Percentiles rank a stretch among this genome's conserved stretches.
Evolutionary conservation across 192 early-diverging fungal species (phyloP).

Genomic region (Backusella liffmaniae): DNA sequence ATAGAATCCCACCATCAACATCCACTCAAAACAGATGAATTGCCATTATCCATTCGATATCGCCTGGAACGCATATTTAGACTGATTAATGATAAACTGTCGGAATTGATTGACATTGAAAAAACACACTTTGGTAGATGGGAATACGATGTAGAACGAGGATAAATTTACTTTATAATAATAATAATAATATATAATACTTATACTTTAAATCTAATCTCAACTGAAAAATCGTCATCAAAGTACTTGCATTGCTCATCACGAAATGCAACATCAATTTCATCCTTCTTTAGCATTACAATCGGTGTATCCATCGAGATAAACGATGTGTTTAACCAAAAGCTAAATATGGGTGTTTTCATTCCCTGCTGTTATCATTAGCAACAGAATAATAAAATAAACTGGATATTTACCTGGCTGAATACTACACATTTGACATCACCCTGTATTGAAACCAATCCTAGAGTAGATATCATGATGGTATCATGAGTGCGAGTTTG

Average conservation of each 20-base stretch:
- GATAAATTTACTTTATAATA: slow-evolving; percentile 18
- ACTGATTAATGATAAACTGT: slow-evolving; percentile 42
- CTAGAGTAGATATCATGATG: not conserved
- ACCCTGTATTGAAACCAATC: not conserved
- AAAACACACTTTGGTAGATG: slow-evolving; percentile 46
- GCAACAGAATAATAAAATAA: not conserved
- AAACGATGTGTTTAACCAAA: slow-evolving; percentile 50
- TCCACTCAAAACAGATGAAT: not conserved
- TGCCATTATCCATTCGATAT: slow-evolving; percentile 45
- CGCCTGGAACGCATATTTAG: slow-evolving; percentile 48
- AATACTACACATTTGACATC: not conserved
- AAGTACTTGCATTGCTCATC: slow-evolving; percentile 35
- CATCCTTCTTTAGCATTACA: slow-evolving; percentile 29
- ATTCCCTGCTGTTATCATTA: not conserved
- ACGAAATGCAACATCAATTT: slow-evolving; percentile 41
- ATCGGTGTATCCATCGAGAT: slow-evolving; percentile 11
- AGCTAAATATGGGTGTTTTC: slow-evolving; percentile 38
- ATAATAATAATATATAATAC: not conserved
- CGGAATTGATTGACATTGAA: slow-evolving; percentile 45
- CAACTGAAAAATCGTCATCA: slow-evolving; percentile 32
- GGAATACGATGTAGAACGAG: slow-evolving; percentile 54
- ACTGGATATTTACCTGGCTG: not conserved
- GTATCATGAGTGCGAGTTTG: not conserved
- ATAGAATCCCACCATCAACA: not conserved
- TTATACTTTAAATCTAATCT: not conserved